Conservation (phyloP, 2,329 filamentous ascomycete species). For the Dryadomyces sulphureus region DNA sequence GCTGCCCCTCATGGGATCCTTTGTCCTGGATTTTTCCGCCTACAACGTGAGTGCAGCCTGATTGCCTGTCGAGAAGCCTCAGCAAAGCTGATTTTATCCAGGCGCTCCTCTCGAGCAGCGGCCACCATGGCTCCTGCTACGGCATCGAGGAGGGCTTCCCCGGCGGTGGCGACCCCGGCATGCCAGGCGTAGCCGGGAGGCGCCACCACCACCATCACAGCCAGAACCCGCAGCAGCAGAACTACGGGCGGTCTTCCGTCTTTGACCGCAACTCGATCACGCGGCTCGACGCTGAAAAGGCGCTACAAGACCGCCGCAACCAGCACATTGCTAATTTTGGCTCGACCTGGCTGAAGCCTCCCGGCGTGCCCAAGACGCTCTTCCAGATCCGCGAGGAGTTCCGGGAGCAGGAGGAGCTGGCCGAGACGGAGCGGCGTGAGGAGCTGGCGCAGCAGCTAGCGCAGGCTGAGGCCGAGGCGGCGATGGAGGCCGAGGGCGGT, state of each 20-base stretch:
- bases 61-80: too few species aligned
- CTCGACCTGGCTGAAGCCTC: conserved; percentile 78
- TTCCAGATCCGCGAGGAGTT: conserved; percentile 83
- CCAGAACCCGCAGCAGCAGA: conserved; percentile 2
- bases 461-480: conserved; percentile 37
- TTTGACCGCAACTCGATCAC: conserved; percentile 49
- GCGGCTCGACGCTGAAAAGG: conserved; percentile 61
- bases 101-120: conserved; percentile 5
- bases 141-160: conserved; percentile 11
- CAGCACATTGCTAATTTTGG: conserved; percentile 77
- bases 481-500: conserved; percentile 34
- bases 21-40: conserved; percentile 10
- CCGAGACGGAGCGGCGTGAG: conserved; percentile 57
- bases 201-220: conserved; percentile 10
- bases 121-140: conserved; percentile 7
- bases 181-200: conserved; percentile 7
- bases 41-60: too few species aligned
- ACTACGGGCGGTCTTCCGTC: conserved; percentile 18
- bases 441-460: conserved; percentile 60
- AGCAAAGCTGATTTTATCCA: too few species aligned
- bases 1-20: conserved; percentile 7
- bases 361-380: conserved; percentile 76
- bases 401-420: conserved; percentile 74
- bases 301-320: conserved; percentile 60
- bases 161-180: conserved; percentile 17